phyloP scores from a whole-genome alignment of 345 rosid genomes.

The Lepidium africanum region DNA sequence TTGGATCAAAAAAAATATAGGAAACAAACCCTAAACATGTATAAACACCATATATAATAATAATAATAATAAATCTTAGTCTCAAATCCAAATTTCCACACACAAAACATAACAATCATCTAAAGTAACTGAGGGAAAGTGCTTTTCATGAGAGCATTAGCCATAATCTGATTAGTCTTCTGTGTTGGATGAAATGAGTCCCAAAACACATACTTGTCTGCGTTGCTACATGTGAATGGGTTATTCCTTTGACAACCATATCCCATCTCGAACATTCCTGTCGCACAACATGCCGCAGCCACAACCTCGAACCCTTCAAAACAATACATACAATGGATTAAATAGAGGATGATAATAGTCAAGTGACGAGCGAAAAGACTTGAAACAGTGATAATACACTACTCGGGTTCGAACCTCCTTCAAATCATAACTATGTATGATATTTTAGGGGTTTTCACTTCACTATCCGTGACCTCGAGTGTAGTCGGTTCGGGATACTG shows the following conservation, averaged over 20 bases:
- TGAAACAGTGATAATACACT: too few species aligned
- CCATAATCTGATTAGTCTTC: constrained; percentile 49
- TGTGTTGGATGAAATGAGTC: constrained; percentile 71
- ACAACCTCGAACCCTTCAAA: constrained; percentile 39
- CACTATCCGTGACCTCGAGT: too few species aligned
- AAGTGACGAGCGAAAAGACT: too few species aligned
- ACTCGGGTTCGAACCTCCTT: too few species aligned
- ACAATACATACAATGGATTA: not conserved
- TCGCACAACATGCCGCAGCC: constrained; percentile 52
- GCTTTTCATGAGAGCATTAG: constrained; percentile 33
- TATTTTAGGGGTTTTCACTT: too few species aligned
- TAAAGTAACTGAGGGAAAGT: constrained; percentile 30
- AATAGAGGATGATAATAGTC: too few species aligned
- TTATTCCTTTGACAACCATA: constrained; percentile 42
- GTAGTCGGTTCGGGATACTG: too few species aligned
- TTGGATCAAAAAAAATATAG: constrained; percentile 14
- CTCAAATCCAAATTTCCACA: not conserved
- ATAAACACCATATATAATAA: not conserved
- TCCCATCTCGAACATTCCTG: constrained; percentile 80
- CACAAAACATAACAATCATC: not conserved
- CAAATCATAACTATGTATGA: too few species aligned
- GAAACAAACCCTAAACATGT: not conserved
- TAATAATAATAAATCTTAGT: not conserved
- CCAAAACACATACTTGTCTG: constrained; percentile 67
- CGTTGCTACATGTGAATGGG: constrained; percentile 45